These are phyloP conservation scores for Fragaria ananassa DNA, from an alignment of 306 rosid species.

Conservation along the genomic window DNA sequence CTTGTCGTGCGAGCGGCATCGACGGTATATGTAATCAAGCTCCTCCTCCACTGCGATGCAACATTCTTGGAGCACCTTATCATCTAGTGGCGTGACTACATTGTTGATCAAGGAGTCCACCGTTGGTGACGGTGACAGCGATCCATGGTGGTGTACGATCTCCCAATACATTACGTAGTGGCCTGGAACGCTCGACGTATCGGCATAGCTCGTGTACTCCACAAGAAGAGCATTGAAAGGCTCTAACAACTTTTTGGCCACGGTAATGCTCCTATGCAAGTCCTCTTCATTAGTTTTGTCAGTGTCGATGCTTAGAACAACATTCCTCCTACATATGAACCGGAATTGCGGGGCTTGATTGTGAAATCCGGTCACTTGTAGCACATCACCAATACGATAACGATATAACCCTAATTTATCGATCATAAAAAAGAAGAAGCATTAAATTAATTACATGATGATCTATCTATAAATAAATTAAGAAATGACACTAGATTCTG, in stretches of 20 bases:
- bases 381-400: conserved; percentile 84
- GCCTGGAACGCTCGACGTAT: conserved; percentile 63
- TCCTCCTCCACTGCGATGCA: conserved; percentile 79
- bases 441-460: not conserved
- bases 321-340: conserved; percentile 85
- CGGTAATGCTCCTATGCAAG: conserved; percentile 58
- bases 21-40: conserved; percentile 62
- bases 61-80: conserved; percentile 60
- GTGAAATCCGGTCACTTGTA: conserved; percentile 73
- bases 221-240: conserved; percentile 59
- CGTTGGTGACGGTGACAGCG: not conserved
- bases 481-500: too few species aligned
- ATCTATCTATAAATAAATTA: too few species aligned
- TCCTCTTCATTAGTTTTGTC: conserved; percentile 86
- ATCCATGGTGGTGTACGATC: conserved; percentile 31
- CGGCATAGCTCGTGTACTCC: conserved; percentile 82
- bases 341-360: conserved; percentile 75
- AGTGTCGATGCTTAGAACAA: conserved; percentile 74
- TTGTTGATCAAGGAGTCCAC: not conserved
- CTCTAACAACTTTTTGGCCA: conserved; percentile 60
- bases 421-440: not conserved
- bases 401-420: conserved; percentile 52
- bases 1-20: conserved; percentile 63
- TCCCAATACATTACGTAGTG: conserved; percentile 91
- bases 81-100: conserved; percentile 17